A percentile compares a stretch with the other conserved stretches of the same genome.
phyloP scores from a whole-genome alignment of 2,329 filamentous ascomycete species.

The Ceratocystis cacaofunesta region DNA sequence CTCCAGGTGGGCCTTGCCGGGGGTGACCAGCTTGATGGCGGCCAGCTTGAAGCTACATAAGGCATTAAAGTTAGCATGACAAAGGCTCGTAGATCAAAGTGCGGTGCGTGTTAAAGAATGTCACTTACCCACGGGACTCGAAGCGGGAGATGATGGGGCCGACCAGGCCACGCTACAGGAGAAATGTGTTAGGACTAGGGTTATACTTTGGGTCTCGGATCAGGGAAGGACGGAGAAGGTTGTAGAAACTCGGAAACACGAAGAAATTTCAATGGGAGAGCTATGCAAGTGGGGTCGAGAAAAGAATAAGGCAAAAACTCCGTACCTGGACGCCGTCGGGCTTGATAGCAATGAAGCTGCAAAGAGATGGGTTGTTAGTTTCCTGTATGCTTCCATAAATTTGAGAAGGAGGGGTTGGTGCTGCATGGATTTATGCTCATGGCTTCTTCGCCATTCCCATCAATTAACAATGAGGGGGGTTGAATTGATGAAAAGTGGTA shows the following conservation, averaged over 20 bases:
- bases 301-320: conserved; percentile 3
- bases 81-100: background rate
- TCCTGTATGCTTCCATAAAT: background rate
- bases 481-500: background rate
- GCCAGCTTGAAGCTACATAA: conserved; percentile 78
- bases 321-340: conserved; percentile 96
- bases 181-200: conserved; percentile 10
- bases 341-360: conserved; percentile 99
- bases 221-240: conserved; percentile 11
- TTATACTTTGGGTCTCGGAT: conserved; percentile 10
- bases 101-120: background rate
- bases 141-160: conserved; percentile 97
- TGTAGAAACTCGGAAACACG: conserved; percentile 10
- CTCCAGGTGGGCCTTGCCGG: conserved; percentile 91
- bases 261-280: background rate
- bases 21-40: conserved; percentile 87
- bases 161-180: conserved; percentile 73
- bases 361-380: conserved; percentile 5
- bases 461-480: background rate
- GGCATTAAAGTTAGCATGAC: background rate
- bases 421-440: conserved; percentile 19
- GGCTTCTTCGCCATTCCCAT: conserved; percentile 2
- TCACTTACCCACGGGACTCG: conserved; percentile 75
- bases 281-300: background rate
- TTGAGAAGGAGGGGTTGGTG: conserved; percentile 20